Percentiles rank a stretch among this genome's conserved stretches.
Evolutionary conservation across 768 basidiomycete genomes (phyloP).

Genomic region (Tylopilus plumbeoviolaceoides): DNA sequence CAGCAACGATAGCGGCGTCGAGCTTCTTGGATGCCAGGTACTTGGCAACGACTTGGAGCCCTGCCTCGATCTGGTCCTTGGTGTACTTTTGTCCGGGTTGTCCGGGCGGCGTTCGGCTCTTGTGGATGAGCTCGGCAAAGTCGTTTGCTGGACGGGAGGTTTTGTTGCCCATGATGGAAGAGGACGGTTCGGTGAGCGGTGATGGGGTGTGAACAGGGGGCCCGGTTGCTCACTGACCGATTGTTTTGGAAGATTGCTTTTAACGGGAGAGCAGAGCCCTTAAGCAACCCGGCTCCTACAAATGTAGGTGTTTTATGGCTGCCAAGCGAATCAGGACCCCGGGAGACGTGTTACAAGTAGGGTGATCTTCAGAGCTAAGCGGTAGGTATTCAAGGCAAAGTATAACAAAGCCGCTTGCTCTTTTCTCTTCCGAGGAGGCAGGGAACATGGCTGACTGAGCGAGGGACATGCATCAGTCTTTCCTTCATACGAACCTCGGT

Average conservation of each 20-base stretch:
- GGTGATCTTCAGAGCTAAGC: not conserved
- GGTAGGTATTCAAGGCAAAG: not conserved
- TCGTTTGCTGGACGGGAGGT: not conserved
- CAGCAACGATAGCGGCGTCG: conserved; percentile 3
- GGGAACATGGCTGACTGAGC: not conserved
- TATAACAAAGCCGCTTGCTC: not conserved
- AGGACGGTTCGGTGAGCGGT: not conserved
- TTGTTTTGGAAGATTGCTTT: no score
- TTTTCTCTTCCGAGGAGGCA: not conserved
- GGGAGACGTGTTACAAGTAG: not conserved
- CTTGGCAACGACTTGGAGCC: conserved; percentile 3
- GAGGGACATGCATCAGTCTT: not conserved
- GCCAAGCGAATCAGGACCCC: not conserved
- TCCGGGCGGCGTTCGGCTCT: not conserved
- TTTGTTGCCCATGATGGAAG: not conserved
- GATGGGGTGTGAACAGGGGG: not conserved
- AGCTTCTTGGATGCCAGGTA: not conserved
- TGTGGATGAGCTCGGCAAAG: conserved; percentile 1
- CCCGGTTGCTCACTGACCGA: no score
- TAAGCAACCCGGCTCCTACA: no score
- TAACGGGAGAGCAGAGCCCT: no score
- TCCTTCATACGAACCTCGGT: not conserved
- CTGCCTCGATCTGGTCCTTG: conserved; percentile 2
- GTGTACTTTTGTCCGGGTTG: conserved; percentile 3
- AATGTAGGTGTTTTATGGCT: not conserved